Evolutionary conservation across 805 yeast species (phyloP), one percentile per base, ranked within the genome.

Genomic region (Saccharomyces mikatae): DNA sequence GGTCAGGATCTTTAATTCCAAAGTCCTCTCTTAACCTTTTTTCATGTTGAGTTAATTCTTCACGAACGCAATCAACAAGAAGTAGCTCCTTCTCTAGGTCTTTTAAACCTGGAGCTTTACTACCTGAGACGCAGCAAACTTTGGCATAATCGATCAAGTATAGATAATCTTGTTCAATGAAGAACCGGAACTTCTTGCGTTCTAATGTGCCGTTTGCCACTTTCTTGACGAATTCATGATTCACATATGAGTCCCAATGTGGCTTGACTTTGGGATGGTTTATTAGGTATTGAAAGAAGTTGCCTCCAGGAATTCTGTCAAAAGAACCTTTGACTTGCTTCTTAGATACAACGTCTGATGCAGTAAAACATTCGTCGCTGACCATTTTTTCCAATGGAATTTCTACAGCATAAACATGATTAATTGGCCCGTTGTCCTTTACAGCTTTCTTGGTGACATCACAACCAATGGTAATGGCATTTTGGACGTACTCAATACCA

Each of bases 121-220:
- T 76, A 0, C 84, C 83, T 3, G 89, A 83, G 17, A 82, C 67
- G 11, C 82, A 79, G 62, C 84, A 87, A 10, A 86, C 77, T 54
- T 79, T 78, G 0, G 86, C 84, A 63, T 87, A 88, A 58, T 81
- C 83, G 17, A 79, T 66, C 54, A 88, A 73, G 61, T 87, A 88
- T 41, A 80, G 76, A 70, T 81, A 84, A 69, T 88, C 95, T 70
- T 87, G 78, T 46, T 68, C 68, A 32, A 76, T 57, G 58, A 74
- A 84, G 61, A 78, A 78, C 47, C 76, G 70, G 67, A 86, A 88
- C 52, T 76, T 74, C 8, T 71, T 69, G 22, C 72, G 68, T 3
- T 78, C 75, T 29, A 88, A 71, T 3, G 76, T 63, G 30, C 82
- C 81, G 14, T 72, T 64, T 1, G 87, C 85, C 21, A 86, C 63